These are phyloP conservation scores for Pyracantha coccinea DNA, from an alignment of 331 rosid genomes.

Conservation along the genomic window DNA sequence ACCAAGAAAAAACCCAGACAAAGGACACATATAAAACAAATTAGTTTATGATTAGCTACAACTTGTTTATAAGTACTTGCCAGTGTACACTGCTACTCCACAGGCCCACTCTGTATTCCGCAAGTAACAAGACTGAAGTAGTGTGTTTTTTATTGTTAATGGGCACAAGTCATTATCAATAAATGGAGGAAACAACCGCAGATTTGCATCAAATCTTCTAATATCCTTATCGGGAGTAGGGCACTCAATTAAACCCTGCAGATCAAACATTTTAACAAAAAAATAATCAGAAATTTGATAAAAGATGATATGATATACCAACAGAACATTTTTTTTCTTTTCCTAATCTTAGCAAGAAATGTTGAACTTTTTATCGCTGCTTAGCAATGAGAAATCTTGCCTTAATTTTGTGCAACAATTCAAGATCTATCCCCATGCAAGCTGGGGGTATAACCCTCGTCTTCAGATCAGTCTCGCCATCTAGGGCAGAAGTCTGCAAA, in stretches of 20 bases:
- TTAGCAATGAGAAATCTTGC: constrained; percentile 28
- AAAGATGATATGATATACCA: constrained; percentile 8
- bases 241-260: constrained; percentile 95
- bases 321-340: constrained; percentile 9
- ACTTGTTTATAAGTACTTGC: constrained; percentile 42
- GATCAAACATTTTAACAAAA: not conserved
- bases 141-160: constrained; percentile 83
- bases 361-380: not conserved
- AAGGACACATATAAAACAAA: not conserved
- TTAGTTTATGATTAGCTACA: constrained; percentile 3
- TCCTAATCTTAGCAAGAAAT: not conserved
- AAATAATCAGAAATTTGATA: not conserved
- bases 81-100: constrained; percentile 93
- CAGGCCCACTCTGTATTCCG: constrained; percentile 99
- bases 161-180: constrained; percentile 91
- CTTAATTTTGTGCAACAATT: constrained; percentile 90
- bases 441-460: constrained; percentile 85
- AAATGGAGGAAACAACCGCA: constrained; percentile 95
- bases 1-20: not conserved
- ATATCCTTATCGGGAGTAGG: constrained; percentile 88
- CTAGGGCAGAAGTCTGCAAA: constrained; percentile 84
- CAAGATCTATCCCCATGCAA: constrained; percentile 84
- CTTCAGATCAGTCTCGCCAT: constrained; percentile 96
- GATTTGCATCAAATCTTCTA: constrained; percentile 88
- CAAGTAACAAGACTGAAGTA: constrained; percentile 97